Base-by-base conservation (phyloP, 257 asterid genomes). In the Rauvolfia tetraphylla region DNA sequence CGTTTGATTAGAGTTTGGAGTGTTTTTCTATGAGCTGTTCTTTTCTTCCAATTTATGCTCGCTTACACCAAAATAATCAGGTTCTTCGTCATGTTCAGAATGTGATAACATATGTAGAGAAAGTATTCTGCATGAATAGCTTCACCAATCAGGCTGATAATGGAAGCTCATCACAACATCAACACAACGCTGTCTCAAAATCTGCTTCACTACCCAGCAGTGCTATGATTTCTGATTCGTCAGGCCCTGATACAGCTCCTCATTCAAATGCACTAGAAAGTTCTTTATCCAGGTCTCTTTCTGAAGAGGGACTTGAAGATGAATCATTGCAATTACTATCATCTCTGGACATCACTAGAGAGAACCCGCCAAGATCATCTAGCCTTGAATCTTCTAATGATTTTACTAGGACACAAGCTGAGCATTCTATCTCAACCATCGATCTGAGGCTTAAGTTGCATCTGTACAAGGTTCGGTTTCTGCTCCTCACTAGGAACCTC, bases 51-150 rank as follows among this genome's bases (percentile, higher is more conserved):
- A 41, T 67, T 66, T 22, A 22, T 67, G 18, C 31, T 67, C 7
- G 22, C 20, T 10, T 13, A 22, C 9, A 65, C 14, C 70, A 34
- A 36, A 38, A 49, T 76, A 44, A 68, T 79, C 77, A 46, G 71
- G 73, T 78, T 68, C 51, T 81, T 80, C 68, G 20, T 88, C 81
- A 56, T 81, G 70, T 83, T 78, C 92, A 92, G 98, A 97, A 91
- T 80, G 97, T 95, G 85, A 89, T 92, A 76, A 87, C 80, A 88
- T 95, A 90, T 79, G 79, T 91, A 88, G 98, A 95, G 88, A 95
- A 89, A 89, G 92, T 82, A 29, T 92, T 92, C 83, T 80, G 88
- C 81, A 83, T 81, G 84, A 88, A 80, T 81, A 86, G 83, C 85
- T 79, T 76, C 78, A 75, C 80, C 72, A 88, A 74, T 83, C 98